Evolutionary conservation across 768 basidiomycete species (phyloP).

Genomic region (Guyanaporus albipodus): DNA sequence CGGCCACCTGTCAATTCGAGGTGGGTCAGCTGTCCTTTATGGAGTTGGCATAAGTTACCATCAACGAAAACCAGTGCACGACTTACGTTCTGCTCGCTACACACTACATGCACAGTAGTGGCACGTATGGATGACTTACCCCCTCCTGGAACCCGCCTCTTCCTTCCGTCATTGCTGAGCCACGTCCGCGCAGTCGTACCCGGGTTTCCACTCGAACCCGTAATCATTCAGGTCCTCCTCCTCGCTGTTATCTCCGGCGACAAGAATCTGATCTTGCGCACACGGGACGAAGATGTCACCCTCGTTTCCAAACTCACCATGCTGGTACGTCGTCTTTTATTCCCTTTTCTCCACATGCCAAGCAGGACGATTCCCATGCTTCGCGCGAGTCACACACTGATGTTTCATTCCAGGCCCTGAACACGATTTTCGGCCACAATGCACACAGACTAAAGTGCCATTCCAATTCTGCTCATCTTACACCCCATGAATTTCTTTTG

Average conservation of each 20-base stretch:
- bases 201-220: constrained; percentile 55
- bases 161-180: constrained; percentile 48
- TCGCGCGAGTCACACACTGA: neutral
- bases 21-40: no score
- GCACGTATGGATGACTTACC: constrained; percentile 29
- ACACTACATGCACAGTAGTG: no score
- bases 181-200: constrained; percentile 43
- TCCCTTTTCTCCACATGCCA: constrained; percentile 1
- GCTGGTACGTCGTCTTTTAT: constrained; percentile 40
- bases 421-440: constrained; percentile 53
- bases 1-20: no score
- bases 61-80: constrained; percentile 23
- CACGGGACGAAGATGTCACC: constrained; percentile 60
- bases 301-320: constrained; percentile 54
- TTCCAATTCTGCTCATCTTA: constrained; percentile 11
- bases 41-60: constrained; percentile 16
- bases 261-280: constrained; percentile 61
- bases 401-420: constrained; percentile 45
- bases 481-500: constrained; percentile 31
- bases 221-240: constrained; percentile 62
- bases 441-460: constrained; percentile 56
- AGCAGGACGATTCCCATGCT: constrained; percentile 5
- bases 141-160: constrained; percentile 40
- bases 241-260: constrained; percentile 60
- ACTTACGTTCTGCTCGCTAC: neutral